These are phyloP conservation scores for Mycosphaerella sp. DNA, from an alignment of 2,329 filamentous ascomycete species.

Conservation along the genomic window DNA sequence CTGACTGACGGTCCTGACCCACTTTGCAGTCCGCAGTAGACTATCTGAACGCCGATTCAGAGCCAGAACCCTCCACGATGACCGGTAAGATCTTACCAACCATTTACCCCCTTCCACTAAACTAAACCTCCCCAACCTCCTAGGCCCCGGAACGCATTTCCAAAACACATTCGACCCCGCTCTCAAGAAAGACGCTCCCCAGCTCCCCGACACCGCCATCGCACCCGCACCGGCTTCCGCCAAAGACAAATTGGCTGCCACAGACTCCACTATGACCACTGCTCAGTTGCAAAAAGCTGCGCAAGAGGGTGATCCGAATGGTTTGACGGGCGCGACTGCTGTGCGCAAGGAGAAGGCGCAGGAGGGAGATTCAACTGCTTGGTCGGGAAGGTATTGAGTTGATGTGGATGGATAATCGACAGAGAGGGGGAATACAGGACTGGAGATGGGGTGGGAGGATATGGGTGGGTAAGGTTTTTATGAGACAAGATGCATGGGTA, in stretches of 20 bases:
- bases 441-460: neutral
- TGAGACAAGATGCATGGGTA: neutral
- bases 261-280: slow-evolving; percentile 17
- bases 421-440: neutral
- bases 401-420: neutral
- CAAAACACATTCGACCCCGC: slow-evolving; percentile 15
- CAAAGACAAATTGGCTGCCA: slow-evolving; percentile 12
- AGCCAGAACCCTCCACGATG: slow-evolving; percentile 17
- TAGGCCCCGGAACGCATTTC: slow-evolving; percentile 20
- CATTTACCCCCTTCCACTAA: too few species aligned
- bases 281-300: slow-evolving; percentile 18
- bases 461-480: neutral
- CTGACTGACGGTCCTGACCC: neutral
- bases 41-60: slow-evolving; percentile 15
- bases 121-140: too few species aligned
- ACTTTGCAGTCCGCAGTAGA: slow-evolving; percentile 12
- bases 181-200: slow-evolving; percentile 15
- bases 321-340: slow-evolving; percentile 1
- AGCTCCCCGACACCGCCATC: slow-evolving; percentile 1
- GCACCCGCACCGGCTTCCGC: slow-evolving; percentile 6
- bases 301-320: slow-evolving; percentile 20
- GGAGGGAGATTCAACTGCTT: neutral
- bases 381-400: neutral
- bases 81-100: too few species aligned
- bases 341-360: neutral